These are phyloP conservation scores for Cenchrus purpureus DNA, from an alignment of 176 grass and related monocot species.

Conservation along the genomic window DNA sequence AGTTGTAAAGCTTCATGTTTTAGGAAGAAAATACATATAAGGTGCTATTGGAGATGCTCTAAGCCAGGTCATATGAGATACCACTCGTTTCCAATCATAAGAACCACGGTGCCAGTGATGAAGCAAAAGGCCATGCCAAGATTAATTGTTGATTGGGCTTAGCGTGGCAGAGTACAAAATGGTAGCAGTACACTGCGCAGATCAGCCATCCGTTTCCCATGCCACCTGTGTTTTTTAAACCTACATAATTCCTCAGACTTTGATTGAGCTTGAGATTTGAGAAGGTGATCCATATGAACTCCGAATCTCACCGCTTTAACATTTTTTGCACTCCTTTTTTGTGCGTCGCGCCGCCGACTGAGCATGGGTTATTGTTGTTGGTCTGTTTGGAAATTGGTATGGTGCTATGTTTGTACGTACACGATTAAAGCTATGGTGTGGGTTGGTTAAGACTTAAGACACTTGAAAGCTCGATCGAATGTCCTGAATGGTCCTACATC, in stretches of 20 bases:
- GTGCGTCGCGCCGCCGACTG: background rate
- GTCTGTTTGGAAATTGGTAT: background rate
- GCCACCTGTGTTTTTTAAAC: background rate
- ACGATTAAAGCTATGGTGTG: background rate
- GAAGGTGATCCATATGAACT: background rate
- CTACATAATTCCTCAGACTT: background rate
- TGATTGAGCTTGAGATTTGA: background rate
- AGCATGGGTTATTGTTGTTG: background rate
- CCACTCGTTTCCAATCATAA: conserved; percentile 1
- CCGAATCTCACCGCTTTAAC: background rate
- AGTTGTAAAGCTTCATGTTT: too few relatives aligned
- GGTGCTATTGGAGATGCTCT: too few relatives aligned
- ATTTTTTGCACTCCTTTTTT: too few relatives aligned
- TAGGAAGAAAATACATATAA: too few relatives aligned
- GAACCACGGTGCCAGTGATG: background rate
- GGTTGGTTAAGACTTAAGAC: background rate
- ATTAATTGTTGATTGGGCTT: background rate
- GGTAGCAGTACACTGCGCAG: background rate
- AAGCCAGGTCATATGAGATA: background rate
- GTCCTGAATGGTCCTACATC: conserved; percentile 29
- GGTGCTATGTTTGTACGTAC: background rate
- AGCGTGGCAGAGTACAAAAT: background rate
- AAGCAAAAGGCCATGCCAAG: background rate
- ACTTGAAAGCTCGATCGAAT: background rate
- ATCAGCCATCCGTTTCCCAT: background rate